Evolutionary conservation across 2,329 filamentous ascomycete genomes (phyloP), one percentile per base, ranked within the genome.

Genomic region (Scortechinia acanthostroma): DNA sequence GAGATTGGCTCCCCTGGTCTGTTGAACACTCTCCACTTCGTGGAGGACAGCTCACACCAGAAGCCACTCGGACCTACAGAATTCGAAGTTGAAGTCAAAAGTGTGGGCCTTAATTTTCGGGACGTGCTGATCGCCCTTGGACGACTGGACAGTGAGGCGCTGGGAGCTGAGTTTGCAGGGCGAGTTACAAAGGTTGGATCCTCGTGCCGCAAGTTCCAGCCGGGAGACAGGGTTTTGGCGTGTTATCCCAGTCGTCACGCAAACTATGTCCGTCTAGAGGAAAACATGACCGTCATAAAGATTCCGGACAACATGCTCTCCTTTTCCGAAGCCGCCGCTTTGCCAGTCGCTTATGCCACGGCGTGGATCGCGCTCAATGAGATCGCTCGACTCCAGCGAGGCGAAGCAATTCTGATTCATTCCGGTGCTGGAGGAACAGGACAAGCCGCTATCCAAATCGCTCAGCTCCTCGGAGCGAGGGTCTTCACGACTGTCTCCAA

Each of bases 381-480:
- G 10, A n/a, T 30, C n/a, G 25, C 25, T n/a, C 10, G 25, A 30
- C 10, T 30, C 10, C 25, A 30, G n/a, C 25, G 10, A 10, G 25
- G 25, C n/a, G 25, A 30, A n/a, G n/a, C 25, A 30, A n/a, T 45
- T 21, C 35, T 45, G n/a, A 43, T 45, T 20, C 44, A 45, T 21
- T 35, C 16, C 13, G 44, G 37, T 13, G 28, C 37, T n/a, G 16
- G 16, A 10, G 35, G 10, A 14, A 20, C 21, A 10, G 44, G 44
- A 10, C 44, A 45, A 21, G 22, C 21, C 5, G 44, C 44, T 6
- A 22, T 45, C 20, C 44, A 43, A 14, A 21, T 45, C 6, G 44
- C 44, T 17, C 17, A 22, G 17, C 5, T 14, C 6, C 17, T 17
- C 6, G 44, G 44, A 4, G 44, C 44, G 6, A 21, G 21, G 5